These are phyloP conservation scores for Lasiosphaeria ovina DNA, from an alignment of 495 filamentous ascomycete species.

Conservation along the genomic window DNA sequence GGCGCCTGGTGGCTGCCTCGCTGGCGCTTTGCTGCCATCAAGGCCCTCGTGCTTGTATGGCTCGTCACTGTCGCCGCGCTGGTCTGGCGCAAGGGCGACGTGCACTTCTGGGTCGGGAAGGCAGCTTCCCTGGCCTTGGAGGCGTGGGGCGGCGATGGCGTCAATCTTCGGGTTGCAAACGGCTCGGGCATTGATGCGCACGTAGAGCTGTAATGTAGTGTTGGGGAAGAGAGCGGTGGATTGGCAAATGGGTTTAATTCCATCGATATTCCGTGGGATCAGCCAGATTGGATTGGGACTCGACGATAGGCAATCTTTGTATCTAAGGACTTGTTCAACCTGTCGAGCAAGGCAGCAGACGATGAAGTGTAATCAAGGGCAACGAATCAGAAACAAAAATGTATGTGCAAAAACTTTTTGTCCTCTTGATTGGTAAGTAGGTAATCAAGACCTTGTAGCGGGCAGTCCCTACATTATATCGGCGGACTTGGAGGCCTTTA, in stretches of 20 bases:
- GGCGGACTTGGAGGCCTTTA: too few relatives aligned
- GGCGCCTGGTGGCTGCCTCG: slow-evolving; percentile 6
- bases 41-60: neutral
- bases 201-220: neutral
- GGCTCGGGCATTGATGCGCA: neutral
- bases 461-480: too few relatives aligned
- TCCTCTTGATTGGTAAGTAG: too few relatives aligned
- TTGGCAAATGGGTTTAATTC: neutral
- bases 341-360: too few relatives aligned
- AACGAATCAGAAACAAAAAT: too few relatives aligned
- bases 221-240: neutral
- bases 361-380: too few relatives aligned
- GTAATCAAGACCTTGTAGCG: too few relatives aligned
- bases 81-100: neutral
- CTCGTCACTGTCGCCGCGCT: neutral
- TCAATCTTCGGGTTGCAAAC: neutral
- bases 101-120: neutral
- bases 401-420: too few relatives aligned
- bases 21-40: slow-evolving; percentile 5
- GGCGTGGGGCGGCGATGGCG: neutral
- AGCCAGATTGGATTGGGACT: too few relatives aligned
- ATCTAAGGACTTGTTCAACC: too few relatives aligned
- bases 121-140: neutral
- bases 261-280: neutral
- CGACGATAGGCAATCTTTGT: too few relatives aligned